Base-by-base conservation (phyloP, 2,329 filamentous ascomycete genomes). In the Penicillium verrucosum region DNA sequence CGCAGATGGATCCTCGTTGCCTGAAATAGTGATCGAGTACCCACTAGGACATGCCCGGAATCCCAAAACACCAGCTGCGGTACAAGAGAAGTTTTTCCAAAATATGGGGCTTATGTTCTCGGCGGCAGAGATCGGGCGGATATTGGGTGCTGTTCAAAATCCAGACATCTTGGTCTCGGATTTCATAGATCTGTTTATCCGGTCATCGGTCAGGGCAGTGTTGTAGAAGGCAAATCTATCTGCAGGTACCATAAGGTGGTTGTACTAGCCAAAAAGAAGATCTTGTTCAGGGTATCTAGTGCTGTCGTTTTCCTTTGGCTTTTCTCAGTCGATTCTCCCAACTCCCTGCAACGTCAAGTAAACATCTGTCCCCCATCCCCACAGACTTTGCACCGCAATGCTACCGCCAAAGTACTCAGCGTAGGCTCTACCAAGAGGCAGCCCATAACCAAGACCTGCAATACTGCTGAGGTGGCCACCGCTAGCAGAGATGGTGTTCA, bases 371-470 rank as follows among this genome's bases (percentile, higher is more conserved):
- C 86, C 94, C 94, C 94, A 99, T 4, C 94, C 93, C 79, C 91
- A 94, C 45, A 97, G 76, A 71, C 91, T 97, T 80, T 99, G 93
- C n/a, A 99, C 87, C 5, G 87, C 87, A 57, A 99, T 94, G 3
- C 92, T 92, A 0, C 94, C 94, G 2, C 94, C 94, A 79, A 99
- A 99, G 68, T 97, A 99, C 78, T 99, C 93, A 0, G 94, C 94
- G 70, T 99, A 99, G 0, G 94, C 93, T 60, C 94, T 83, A 51
- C 92, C 92, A 23, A 99, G 76, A 1, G 94, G 94, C 60, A 99
- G 72, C 0, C 94, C 94, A 71, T 99, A 99, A 1, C 94, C 94
- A 47, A 99, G 75, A 0, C 94, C 94, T 0, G 94, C 94, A 58
- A 99, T 95, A 43, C 89, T 93, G 70, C 89, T 92, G 1, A 85